These are phyloP conservation scores for Claviceps humidiphila DNA, from an alignment of 2,329 filamentous ascomycete species.

Conservation along the genomic window DNA sequence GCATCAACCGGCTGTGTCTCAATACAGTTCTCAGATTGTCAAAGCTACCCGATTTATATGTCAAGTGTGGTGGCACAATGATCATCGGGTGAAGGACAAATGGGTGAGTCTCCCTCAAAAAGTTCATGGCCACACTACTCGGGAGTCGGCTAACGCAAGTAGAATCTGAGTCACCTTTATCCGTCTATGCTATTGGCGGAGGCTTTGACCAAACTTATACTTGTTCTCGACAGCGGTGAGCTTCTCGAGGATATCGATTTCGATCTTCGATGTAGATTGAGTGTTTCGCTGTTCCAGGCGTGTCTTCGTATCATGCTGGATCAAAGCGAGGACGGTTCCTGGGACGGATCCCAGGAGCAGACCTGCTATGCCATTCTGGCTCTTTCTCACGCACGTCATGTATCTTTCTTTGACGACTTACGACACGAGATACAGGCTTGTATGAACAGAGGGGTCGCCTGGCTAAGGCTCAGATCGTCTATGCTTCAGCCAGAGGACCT, in stretches of 20 bases:
- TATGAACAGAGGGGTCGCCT: constrained; percentile 4
- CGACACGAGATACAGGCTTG: background rate
- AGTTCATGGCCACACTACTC: background rate
- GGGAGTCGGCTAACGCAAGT: background rate
- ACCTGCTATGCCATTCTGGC: constrained; percentile 8
- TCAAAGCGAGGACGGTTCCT: constrained; percentile 7
- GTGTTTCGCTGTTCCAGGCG: constrained; percentile 6
- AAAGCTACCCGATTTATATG: constrained; percentile 7
- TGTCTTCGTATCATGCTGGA: constrained; percentile 6
- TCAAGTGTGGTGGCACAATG: constrained; percentile 5
- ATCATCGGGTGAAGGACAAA: constrained; percentile 8
- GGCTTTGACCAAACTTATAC: constrained; percentile 2
- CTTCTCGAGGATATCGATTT: constrained; percentile 2
- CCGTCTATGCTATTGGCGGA: constrained; percentile 7
- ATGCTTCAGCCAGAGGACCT: background rate
- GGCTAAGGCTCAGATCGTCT: background rate
- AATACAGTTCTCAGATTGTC: constrained; percentile 6
- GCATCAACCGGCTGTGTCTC: background rate
- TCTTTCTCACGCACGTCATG: constrained; percentile 3
- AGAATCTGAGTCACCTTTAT: constrained; percentile 7
- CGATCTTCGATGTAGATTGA: background rate
- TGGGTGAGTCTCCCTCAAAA: constrained; percentile 5
- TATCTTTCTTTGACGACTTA: constrained; percentile 5
- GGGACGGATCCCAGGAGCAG: constrained; percentile 6
- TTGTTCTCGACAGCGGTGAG: background rate